A percentile compares a stretch with the other conserved stretches of the same genome.
phyloP scores from a whole-genome alignment of 768 basidiomycete species.

The Exsudoporus frostii region DNA sequence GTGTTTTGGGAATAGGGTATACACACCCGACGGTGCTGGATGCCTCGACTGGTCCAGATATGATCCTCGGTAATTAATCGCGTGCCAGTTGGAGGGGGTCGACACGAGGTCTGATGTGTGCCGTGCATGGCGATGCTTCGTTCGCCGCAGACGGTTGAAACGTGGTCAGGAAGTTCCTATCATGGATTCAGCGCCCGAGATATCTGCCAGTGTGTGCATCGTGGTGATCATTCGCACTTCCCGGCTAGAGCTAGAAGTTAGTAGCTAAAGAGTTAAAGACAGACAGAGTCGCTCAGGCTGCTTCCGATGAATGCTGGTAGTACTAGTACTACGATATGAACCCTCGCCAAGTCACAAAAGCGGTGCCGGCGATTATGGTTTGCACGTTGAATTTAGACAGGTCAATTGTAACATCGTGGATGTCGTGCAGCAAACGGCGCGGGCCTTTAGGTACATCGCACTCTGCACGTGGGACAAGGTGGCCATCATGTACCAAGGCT shows the following conservation, averaged over 20 bases:
- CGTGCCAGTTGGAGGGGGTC: slow-evolving; percentile 1
- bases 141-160: background rate
- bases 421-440: background rate
- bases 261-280: background rate
- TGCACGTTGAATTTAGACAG: slow-evolving; percentile 7
- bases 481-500: background rate
- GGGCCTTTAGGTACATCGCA: background rate
- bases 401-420: slow-evolving; percentile 3
- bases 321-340: background rate
- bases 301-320: too few species aligned
- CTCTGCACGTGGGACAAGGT: background rate
- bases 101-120: slow-evolving; percentile 14
- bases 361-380: background rate
- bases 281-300: too few species aligned
- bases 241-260: background rate
- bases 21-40: background rate
- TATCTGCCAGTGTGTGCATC: background rate
- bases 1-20: slow-evolving; percentile 6
- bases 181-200: background rate
- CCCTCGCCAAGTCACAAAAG: background rate
- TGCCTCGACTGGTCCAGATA: slow-evolving; percentile 14
- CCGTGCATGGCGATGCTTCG: slow-evolving; percentile 1
- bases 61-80: slow-evolving; percentile 24
- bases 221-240: background rate
- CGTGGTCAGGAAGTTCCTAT: slow-evolving; percentile 13